Percentiles rank a stretch among this genome's conserved stretches.
phyloP scores from a whole-genome alignment of 495 filamentous ascomycete species.

The Aspergillus sclerotioniger region DNA sequence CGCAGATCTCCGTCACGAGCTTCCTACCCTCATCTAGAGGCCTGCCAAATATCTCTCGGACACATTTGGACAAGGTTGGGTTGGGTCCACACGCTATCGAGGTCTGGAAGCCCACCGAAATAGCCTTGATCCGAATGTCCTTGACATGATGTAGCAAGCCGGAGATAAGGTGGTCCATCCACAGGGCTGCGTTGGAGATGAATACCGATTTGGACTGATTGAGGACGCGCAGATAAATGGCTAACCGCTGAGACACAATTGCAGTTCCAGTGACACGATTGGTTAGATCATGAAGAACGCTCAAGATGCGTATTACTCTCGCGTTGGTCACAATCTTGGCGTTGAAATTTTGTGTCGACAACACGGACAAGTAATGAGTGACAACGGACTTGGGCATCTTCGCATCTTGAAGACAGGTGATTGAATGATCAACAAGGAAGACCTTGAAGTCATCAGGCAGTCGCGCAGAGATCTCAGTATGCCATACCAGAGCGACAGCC shows the following conservation, averaged over 20 bases:
- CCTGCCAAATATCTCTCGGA: constrained; percentile 63
- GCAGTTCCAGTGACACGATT: constrained; percentile 71
- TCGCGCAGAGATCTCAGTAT: constrained; percentile 58
- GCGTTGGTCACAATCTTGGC: constrained; percentile 68
- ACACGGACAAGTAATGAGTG: constrained; percentile 71
- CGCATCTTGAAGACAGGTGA: constrained; percentile 61
- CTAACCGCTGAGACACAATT: constrained; percentile 68
- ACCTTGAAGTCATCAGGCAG: constrained; percentile 73
- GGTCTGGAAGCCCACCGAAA: constrained; percentile 67
- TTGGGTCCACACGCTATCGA: constrained; percentile 64
- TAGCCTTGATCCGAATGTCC: constrained; percentile 71
- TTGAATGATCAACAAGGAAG: constrained; percentile 77
- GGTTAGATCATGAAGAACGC: constrained; percentile 67
- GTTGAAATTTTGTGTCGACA: constrained; percentile 75
- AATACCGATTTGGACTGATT: constrained; percentile 66
- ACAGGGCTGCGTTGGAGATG: constrained; percentile 51
- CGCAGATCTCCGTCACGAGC: constrained; percentile 59
- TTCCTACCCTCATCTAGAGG: constrained; percentile 56
- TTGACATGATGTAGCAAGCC: constrained; percentile 75
- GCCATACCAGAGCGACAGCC: constrained; percentile 67
- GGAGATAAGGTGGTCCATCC: constrained; percentile 77
- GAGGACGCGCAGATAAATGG: constrained; percentile 73
- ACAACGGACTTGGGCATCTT: constrained; percentile 72
- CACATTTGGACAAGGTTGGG: constrained; percentile 57
- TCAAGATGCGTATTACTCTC: constrained; percentile 64